A percentile compares a stretch with the other conserved stretches of the same genome.
These are phyloP conservation scores for Dalbergia cochinchinensis DNA, from an alignment of 306 rosid species.

Conservation along the genomic window DNA sequence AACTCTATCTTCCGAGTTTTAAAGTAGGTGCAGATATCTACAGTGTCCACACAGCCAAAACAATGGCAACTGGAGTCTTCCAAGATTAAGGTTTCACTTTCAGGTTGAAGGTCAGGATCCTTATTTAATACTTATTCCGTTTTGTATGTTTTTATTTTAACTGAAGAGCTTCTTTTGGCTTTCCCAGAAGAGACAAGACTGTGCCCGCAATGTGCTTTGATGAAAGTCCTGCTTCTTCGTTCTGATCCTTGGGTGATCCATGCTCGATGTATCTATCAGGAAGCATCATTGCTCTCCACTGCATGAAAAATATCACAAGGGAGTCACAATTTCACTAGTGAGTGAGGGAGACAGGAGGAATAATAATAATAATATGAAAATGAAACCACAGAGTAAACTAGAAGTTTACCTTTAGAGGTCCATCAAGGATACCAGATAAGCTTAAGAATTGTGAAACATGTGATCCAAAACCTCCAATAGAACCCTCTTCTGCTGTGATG, in stretches of 20 bases:
- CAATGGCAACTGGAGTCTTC: constrained; percentile 14
- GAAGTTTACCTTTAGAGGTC: constrained; percentile 75
- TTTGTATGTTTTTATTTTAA: constrained; percentile 51
- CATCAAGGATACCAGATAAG: constrained; percentile 83
- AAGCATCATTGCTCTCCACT: constrained; percentile 91
- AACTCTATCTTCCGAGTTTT: neutral
- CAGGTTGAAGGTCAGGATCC: constrained; percentile 36
- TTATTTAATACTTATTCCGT: constrained; percentile 6
- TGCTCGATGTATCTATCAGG: constrained; percentile 95
- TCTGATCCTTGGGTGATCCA: constrained; percentile 78
- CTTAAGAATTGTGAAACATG: constrained; percentile 84
- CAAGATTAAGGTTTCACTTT: neutral
- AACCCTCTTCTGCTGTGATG: constrained; percentile 86
- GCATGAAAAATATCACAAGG: constrained; percentile 40
- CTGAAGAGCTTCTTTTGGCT: constrained; percentile 74
- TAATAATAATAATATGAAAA: neutral
- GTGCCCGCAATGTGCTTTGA: constrained; percentile 80
- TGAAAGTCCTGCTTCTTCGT: constrained; percentile 80
- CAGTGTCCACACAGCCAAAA: constrained; percentile 20
- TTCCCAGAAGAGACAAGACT: constrained; percentile 72
- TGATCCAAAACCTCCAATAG: constrained; percentile 96
- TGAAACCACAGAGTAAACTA: constrained; percentile 5
- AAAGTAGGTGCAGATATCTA: neutral
- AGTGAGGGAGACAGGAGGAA: neutral
- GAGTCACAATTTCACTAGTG: constrained; percentile 14